Percentiles rank a stretch among this genome's conserved stretches.
Conservation (phyloP, 2,329 filamentous ascomycete species). For the Stachybotrys elegans region DNA sequence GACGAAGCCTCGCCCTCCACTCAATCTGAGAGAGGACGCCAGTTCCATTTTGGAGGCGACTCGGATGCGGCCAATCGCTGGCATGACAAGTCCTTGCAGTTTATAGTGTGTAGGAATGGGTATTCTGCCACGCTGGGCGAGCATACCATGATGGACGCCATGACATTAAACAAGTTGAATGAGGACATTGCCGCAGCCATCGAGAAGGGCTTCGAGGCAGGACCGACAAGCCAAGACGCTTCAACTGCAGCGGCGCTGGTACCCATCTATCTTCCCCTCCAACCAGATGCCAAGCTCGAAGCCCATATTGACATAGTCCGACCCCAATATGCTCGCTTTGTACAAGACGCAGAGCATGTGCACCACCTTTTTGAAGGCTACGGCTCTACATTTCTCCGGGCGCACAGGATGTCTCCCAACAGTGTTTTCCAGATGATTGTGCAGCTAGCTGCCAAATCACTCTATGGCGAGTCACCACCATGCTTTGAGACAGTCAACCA, state of each 20-base stretch:
- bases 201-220: background rate
- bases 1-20: background rate
- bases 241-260: background rate
- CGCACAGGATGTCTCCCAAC: background rate
- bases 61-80: background rate
- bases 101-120: background rate
- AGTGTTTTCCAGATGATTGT: background rate
- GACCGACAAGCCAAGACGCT: too few relatives aligned
- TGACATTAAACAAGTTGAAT: background rate
- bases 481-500: background rate
- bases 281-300: background rate
- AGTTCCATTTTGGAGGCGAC: background rate
- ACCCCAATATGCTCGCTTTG: background rate
- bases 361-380: background rate
- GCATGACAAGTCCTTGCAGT: background rate
- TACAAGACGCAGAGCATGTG: background rate
- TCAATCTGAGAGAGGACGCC: background rate
- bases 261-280: background rate
- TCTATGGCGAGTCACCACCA: background rate
- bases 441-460: background rate
- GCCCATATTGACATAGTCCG: background rate
- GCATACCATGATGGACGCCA: background rate
- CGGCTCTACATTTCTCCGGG: background rate
- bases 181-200: background rate
- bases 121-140: background rate